phyloP scores from a whole-genome alignment of 2,329 filamentous ascomycete species.

The Alternaria ventricosa region DNA sequence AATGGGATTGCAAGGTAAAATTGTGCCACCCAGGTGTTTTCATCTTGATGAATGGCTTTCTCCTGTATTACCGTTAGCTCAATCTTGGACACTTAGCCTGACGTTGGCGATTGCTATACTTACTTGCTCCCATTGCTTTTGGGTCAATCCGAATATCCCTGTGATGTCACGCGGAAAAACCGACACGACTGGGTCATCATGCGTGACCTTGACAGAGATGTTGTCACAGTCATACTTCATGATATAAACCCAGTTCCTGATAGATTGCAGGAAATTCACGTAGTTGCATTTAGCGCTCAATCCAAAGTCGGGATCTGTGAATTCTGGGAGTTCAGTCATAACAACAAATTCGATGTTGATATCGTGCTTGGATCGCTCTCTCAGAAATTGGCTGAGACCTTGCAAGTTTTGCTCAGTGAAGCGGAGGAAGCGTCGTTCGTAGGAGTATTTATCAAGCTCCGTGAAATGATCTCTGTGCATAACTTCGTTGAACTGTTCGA shows the following conservation, averaged over 20 bases:
- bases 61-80: constrained; percentile 4
- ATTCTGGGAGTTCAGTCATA: constrained; percentile 17
- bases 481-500: constrained; percentile 19
- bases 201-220: constrained; percentile 21
- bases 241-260: constrained; percentile 24
- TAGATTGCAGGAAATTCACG: constrained; percentile 24
- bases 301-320: not conserved
- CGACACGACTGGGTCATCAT: constrained; percentile 21
- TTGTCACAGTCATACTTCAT: constrained; percentile 21
- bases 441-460: not conserved
- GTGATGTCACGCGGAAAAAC: constrained; percentile 27
- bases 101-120: not conserved
- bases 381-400: not conserved
- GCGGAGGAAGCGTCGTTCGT: constrained; percentile 16
- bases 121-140: constrained; percentile 30
- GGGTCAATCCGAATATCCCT: constrained; percentile 17
- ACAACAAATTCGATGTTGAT: constrained; percentile 28
- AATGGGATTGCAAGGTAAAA: not conserved
- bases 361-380: not conserved
- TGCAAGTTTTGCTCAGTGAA: not conserved
- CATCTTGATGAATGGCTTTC: not conserved
- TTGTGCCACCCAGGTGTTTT: not conserved
- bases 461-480: not conserved
- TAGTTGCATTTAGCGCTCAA: not conserved
- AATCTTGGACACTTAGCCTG: not conserved